Conservation (phyloP, 2,329 filamentous ascomycete genomes). For the Pyricularia sp. region DNA sequence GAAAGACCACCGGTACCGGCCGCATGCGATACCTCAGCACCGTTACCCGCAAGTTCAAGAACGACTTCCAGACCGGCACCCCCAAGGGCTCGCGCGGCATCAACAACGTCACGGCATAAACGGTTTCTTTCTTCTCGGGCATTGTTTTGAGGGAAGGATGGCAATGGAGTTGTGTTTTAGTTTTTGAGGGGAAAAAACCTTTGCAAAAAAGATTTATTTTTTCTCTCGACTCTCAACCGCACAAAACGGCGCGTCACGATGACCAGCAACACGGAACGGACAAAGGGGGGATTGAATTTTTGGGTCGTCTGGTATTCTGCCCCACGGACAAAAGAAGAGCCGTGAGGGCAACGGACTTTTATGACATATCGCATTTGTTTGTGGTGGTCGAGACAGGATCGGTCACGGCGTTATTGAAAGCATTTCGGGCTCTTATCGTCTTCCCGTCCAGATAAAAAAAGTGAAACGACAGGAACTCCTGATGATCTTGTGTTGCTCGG, state of each 20-base stretch:
- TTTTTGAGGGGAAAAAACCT: neutral
- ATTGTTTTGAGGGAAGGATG: conserved; percentile 1
- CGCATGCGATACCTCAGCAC: conserved; percentile 92
- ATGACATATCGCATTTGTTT: conserved; percentile 1
- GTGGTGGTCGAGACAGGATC: conserved; percentile 4
- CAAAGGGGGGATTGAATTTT: neutral
- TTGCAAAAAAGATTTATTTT: neutral
- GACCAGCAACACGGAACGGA: conserved; percentile 1
- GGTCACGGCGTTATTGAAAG: conserved; percentile 4
- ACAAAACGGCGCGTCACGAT: conserved; percentile 2
- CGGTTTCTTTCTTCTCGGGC: neutral
- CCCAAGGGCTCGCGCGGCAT: conserved; percentile 76
- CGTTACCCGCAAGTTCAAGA: conserved; percentile 89
- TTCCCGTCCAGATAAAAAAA: conserved; percentile 1
- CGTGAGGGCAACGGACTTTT: neutral
- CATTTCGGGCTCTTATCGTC: conserved; percentile 3
- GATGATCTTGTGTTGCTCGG: neutral
- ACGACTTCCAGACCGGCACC: conserved; percentile 88
- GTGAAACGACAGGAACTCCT: conserved; percentile 2
- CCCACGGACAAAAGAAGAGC: neutral
- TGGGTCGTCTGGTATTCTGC: conserved; percentile 2
- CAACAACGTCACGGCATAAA: conserved; percentile 7
- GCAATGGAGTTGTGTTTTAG: conserved; percentile 1
- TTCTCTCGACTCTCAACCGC: conserved; percentile 2
- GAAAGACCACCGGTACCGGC: conserved; percentile 97